phyloP scores from a whole-genome alignment of 805 yeast genomes.

The Candida coquimbonensis region DNA sequence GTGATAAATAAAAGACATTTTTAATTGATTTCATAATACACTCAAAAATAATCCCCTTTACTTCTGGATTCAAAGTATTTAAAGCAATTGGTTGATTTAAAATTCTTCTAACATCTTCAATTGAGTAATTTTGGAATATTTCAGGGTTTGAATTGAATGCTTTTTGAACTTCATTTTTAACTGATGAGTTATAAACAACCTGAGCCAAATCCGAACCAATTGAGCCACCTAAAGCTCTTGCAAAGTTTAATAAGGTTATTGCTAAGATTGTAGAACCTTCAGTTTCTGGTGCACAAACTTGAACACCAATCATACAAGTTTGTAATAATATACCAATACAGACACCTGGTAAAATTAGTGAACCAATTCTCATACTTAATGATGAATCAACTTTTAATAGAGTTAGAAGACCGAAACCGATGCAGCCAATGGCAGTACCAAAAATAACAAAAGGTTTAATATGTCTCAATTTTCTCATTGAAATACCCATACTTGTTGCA shows the following conservation, averaged over 20 bases:
- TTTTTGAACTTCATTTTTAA: conserved; percentile 16
- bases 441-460: conserved; percentile 29
- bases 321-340: conserved; percentile 31
- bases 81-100: conserved; percentile 4
- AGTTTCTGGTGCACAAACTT: conserved; percentile 38
- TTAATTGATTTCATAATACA: conserved; percentile 31
- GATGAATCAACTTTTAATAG: conserved; percentile 26
- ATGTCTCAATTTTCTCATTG: conserved; percentile 26
- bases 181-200: conserved; percentile 28
- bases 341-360: conserved; percentile 31
- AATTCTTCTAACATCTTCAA: background rate
- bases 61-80: background rate
- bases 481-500: conserved; percentile 20
- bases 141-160: background rate
- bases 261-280: conserved; percentile 41
- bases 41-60: conserved; percentile 11
- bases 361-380: conserved; percentile 27
- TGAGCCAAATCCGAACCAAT: conserved; percentile 33
- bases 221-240: conserved; percentile 36
- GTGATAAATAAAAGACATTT: conserved; percentile 33
- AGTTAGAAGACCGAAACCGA: conserved; percentile 30
- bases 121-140: background rate
- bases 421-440: conserved; percentile 25
- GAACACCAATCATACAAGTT: conserved; percentile 25
- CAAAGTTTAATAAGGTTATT: conserved; percentile 35